Evolutionary conservation across 2,329 filamentous ascomycete species (phyloP).

Genomic region (Fusarium sp.): DNA sequence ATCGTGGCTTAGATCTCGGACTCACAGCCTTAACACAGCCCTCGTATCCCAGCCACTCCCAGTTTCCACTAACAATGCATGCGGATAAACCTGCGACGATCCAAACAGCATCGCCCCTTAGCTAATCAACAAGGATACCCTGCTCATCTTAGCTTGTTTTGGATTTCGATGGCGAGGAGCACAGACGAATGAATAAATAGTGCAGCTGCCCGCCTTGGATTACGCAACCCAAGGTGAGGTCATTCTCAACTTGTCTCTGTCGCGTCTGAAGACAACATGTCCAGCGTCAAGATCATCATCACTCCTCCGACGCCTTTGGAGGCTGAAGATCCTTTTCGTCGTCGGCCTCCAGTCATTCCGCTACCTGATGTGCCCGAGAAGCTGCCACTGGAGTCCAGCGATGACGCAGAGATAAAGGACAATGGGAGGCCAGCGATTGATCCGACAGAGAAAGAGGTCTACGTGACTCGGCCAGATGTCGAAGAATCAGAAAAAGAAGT

Average conservation of each 20-base stretch:
- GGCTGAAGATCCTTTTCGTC: neutral
- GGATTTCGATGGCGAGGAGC: neutral
- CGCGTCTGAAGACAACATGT: neutral
- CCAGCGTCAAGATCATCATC: constrained; percentile 28
- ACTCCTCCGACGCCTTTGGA: constrained; percentile 29
- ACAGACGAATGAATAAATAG: neutral
- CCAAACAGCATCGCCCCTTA: constrained; percentile 1
- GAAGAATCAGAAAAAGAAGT: constrained; percentile 19
- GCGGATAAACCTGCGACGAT: neutral
- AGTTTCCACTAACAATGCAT: neutral
- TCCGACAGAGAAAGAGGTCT: constrained; percentile 24
- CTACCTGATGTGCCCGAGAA: constrained; percentile 14
- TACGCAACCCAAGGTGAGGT: neutral
- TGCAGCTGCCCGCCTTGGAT: neutral
- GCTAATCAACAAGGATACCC: constrained; percentile 25
- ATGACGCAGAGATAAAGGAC: neutral
- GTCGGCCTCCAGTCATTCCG: neutral
- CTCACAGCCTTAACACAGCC: neutral
- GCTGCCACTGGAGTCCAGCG: neutral
- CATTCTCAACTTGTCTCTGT: neutral
- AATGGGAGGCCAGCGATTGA: neutral
- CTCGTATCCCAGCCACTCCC: neutral
- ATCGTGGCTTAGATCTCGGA: neutral
- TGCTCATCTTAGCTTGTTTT: neutral
- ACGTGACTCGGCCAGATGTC: neutral